Percentiles rank a stretch among this genome's conserved stretches.
These are phyloP conservation scores for Zasmidium citrigriseum DNA, from an alignment of 2,329 filamentous ascomycete species.

Conservation along the genomic window DNA sequence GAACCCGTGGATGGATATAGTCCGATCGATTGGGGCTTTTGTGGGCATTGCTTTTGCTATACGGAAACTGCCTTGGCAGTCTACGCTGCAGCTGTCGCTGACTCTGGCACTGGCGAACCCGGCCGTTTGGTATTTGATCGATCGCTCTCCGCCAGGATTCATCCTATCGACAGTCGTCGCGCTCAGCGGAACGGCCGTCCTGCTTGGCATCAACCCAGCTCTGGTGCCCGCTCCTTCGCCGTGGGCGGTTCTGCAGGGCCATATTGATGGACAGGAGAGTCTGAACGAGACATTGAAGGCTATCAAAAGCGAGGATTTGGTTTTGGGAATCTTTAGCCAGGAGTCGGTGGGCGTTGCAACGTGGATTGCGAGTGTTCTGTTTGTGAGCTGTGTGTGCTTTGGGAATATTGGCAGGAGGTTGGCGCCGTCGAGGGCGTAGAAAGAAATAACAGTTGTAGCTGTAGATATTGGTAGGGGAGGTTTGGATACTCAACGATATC, in stretches of 20 bases:
- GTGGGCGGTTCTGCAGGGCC: conserved; percentile 33
- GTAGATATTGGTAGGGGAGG: no score
- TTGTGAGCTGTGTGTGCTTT: conserved; percentile 94
- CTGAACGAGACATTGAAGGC: conserved; percentile 23
- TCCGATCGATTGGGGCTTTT: conserved; percentile 70
- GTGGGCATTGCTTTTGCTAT: conserved; percentile 78
- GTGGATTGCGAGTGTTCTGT: conserved; percentile 91
- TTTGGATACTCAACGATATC: no score
- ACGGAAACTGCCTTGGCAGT: conserved; percentile 88
- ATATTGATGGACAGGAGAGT: conserved; percentile 15
- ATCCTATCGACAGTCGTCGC: conserved; percentile 75
- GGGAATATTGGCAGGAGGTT: conserved; percentile 88
- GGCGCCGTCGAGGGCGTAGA: conserved; percentile 41
- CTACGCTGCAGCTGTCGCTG: conserved; percentile 87
- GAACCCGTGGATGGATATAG: conserved; percentile 67
- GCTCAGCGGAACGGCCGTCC: conserved; percentile 68
- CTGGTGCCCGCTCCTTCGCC: conserved; percentile 70
- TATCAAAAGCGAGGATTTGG: conserved; percentile 23
- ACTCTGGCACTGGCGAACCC: conserved; percentile 90
- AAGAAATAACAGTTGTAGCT: no score
- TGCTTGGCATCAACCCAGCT: conserved; percentile 75
- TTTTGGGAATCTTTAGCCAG: conserved; percentile 56
- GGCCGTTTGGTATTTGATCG: conserved; percentile 92
- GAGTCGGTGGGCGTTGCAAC: conserved; percentile 72
- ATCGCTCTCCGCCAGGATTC: conserved; percentile 83